Percentiles rank a stretch among this genome's conserved stretches.
Conservation (phyloP, 345 rosid species). For the Euphorbia peplus region DNA sequence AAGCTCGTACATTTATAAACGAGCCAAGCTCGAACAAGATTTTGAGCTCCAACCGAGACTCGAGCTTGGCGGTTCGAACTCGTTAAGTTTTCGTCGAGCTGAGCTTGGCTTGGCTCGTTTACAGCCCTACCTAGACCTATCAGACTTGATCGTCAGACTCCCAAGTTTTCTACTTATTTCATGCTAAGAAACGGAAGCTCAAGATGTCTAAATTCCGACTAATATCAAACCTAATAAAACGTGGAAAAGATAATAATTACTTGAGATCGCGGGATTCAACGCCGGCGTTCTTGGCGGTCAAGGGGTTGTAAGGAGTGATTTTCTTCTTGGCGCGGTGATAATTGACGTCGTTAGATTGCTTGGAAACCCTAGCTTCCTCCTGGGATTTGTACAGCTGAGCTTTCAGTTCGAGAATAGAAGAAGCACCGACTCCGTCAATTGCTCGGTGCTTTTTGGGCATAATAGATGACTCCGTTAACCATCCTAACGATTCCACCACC, state of each 20-base stretch:
- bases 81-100: too few species aligned
- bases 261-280: slow-evolving; percentile 71
- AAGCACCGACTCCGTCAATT: slow-evolving; percentile 84
- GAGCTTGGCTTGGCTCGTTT: too few species aligned
- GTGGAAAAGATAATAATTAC: slow-evolving; percentile 26
- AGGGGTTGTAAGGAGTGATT: slow-evolving; percentile 44
- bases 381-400: slow-evolving; percentile 88
- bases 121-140: too few species aligned
- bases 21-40: too few species aligned
- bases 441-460: slow-evolving; percentile 86
- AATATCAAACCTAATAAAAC: too few species aligned
- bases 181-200: too few species aligned
- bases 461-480: slow-evolving; percentile 89
- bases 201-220: too few species aligned
- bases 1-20: too few species aligned
- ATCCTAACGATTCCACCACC: slow-evolving; percentile 82
- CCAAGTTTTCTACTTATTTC: too few species aligned
- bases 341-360: slow-evolving; percentile 46
- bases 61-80: too few species aligned
- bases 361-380: slow-evolving; percentile 68
- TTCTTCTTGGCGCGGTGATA: slow-evolving; percentile 80
- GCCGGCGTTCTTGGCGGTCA: slow-evolving; percentile 70
- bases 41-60: too few species aligned
- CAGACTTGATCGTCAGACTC: too few species aligned
- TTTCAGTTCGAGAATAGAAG: slow-evolving; percentile 82